Percentiles rank a stretch among this genome's conserved stretches.
Conservation (phyloP, 164 flowering plant genomes). For the Protea cynaroides region DNA sequence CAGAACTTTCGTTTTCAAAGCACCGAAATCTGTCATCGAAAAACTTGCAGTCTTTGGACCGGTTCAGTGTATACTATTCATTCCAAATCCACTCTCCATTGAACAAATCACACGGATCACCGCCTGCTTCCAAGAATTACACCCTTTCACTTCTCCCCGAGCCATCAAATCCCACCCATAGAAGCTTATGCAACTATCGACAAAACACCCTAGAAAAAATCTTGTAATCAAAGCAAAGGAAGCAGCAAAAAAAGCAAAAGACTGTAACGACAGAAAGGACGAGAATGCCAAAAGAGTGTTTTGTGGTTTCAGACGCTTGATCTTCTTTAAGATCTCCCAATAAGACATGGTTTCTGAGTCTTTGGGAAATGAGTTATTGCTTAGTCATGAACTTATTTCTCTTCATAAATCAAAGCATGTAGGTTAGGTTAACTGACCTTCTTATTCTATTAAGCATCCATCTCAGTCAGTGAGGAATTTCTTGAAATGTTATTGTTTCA, state of each 20-base stretch:
- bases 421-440: too few species aligned
- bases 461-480: conserved; percentile 68
- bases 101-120: conserved; percentile 59
- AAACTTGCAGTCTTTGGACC: conserved; percentile 50
- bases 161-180: conserved; percentile 20
- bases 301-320: conserved; percentile 40
- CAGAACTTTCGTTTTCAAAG: conserved; percentile 75
- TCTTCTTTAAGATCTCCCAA: conserved; percentile 39
- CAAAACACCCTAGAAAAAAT: conserved; percentile 8
- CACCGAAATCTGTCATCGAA: conserved; percentile 81
- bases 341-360: conserved; percentile 22
- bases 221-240: conserved; percentile 42
- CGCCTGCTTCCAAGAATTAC: conserved; percentile 39
- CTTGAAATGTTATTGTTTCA: conserved; percentile 85
- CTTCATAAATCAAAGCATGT: too few species aligned
- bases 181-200: not conserved
- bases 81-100: conserved; percentile 90
- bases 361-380: conserved; percentile 11
- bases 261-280: conserved; percentile 31
- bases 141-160: conserved; percentile 13
- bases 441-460: conserved; percentile 60
- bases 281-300: conserved; percentile 34
- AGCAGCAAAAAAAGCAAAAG: conserved; percentile 27
- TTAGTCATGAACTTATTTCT: too few species aligned
- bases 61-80: conserved; percentile 66